Percentiles rank a stretch among this genome's conserved stretches.
These are phyloP conservation scores for Diplodia corticola DNA, from an alignment of 2,329 filamentous ascomycete genomes.

Conservation along the genomic window DNA sequence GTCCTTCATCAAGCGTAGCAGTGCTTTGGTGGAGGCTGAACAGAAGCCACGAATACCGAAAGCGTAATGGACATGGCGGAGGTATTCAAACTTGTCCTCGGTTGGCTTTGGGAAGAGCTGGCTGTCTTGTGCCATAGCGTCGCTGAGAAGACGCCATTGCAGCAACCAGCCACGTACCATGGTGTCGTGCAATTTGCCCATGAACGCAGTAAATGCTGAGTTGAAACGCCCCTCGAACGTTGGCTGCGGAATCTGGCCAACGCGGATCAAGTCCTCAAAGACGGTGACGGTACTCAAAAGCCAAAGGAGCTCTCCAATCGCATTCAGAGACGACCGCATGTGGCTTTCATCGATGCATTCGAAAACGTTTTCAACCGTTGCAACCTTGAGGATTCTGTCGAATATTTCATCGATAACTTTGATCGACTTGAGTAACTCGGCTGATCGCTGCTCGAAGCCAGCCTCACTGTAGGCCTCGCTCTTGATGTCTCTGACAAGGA, in stretches of 20 bases:
- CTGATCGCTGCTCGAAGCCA: constrained; percentile 64
- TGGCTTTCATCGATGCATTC: constrained; percentile 83
- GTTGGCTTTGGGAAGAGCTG: constrained; percentile 65
- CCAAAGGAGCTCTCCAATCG: constrained; percentile 69
- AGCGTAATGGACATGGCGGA: constrained; percentile 80
- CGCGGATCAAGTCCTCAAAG: constrained; percentile 80
- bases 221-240: constrained; percentile 54
- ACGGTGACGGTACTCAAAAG: constrained; percentile 78
- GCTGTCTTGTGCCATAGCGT: constrained; percentile 67
- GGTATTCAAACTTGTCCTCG: constrained; percentile 74
- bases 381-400: constrained; percentile 66
- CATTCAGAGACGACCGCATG: constrained; percentile 69
- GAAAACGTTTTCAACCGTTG: constrained; percentile 70
- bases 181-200: constrained; percentile 78
- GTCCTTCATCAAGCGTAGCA: constrained; percentile 83
- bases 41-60: constrained; percentile 83
- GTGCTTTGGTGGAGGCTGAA: constrained; percentile 80
- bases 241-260: constrained; percentile 68
- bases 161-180: constrained; percentile 86
- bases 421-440: constrained; percentile 72
- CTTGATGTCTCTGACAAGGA: constrained; percentile 71
- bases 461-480: constrained; percentile 57
- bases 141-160: constrained; percentile 76
- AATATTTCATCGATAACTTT: constrained; percentile 78
- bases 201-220: constrained; percentile 28